A percentile compares a stretch with the other conserved stretches of the same genome.
phyloP scores from a whole-genome alignment of 768 basidiomycete genomes.

The Albatrellus ellisii region DNA sequence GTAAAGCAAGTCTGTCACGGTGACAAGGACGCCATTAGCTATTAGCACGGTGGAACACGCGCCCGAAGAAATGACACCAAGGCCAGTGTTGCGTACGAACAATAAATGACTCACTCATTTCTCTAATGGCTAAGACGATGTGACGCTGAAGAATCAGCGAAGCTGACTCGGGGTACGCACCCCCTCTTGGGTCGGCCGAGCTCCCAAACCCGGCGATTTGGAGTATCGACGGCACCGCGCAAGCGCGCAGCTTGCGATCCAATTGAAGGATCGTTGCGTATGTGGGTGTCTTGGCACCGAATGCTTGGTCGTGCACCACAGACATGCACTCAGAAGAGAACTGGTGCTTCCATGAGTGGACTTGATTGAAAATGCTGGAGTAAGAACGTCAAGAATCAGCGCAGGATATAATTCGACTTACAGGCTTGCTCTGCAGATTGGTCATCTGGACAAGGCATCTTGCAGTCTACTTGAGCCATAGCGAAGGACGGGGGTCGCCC shows the following conservation, averaged over 20 bases:
- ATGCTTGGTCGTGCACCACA: conserved; percentile 54
- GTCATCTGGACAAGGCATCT: conserved; percentile 25
- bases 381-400: background rate
- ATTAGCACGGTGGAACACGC: background rate
- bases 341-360: conserved; percentile 57
- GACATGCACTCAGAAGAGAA: conserved; percentile 50
- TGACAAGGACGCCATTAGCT: background rate
- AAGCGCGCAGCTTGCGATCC: conserved; percentile 50
- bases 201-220: conserved; percentile 50
- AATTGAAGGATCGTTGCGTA: conserved; percentile 53
- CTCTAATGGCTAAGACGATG: conserved; percentile 50
- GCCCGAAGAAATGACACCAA: too few species aligned
- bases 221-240: conserved; percentile 50
- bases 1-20: conserved; percentile 29
- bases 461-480: conserved; percentile 16
- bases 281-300: conserved; percentile 44
- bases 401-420: conserved; percentile 33
- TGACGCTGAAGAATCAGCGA: conserved; percentile 58
- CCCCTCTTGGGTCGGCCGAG: conserved; percentile 17
- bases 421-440: conserved; percentile 38
- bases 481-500: conserved; percentile 58
- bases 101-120: conserved; percentile 37
- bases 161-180: conserved; percentile 33
- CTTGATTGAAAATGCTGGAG: conserved; percentile 20
- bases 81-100: too few species aligned